These are phyloP conservation scores for Fusarium clavum DNA, from an alignment of 2,329 filamentous ascomycete genomes.

Conservation along the genomic window DNA sequence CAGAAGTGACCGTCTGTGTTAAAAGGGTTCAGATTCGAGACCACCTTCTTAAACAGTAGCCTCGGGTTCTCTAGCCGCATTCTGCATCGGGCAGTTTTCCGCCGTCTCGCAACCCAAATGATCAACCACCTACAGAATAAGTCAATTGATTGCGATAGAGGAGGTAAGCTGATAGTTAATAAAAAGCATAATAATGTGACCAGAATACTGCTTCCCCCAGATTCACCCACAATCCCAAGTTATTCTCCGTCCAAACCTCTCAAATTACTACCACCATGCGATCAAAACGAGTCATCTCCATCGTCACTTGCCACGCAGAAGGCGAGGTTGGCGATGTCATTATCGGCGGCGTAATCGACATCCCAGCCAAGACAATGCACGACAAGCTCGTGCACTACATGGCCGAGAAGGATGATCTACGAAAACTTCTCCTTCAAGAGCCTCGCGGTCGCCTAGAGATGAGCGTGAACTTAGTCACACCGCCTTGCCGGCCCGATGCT, in stretches of 20 bases:
- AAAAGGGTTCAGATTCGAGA: background rate
- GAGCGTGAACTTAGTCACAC: conserved; percentile 2
- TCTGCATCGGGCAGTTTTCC: conserved; percentile 14
- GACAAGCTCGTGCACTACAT: conserved; percentile 60
- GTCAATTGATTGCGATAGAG: background rate
- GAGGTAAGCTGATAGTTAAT: background rate
- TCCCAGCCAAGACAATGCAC: conserved; percentile 58
- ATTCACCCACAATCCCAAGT: background rate
- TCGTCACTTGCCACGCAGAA: conserved; percentile 54
- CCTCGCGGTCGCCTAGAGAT: conserved; percentile 12
- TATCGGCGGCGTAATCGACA: conserved; percentile 59
- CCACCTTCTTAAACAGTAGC: background rate
- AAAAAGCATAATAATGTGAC: conserved; percentile 6
- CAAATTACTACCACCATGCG: background rate
- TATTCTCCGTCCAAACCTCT: background rate
- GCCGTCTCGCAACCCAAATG: conserved; percentile 2
- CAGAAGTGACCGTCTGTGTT: background rate
- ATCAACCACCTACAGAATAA: background rate
- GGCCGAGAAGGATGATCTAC: conserved; percentile 54
- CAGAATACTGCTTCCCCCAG: background rate
- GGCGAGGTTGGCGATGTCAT: conserved; percentile 63
- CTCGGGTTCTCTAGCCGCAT: conserved; percentile 26
- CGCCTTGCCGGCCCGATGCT: conserved; percentile 53
- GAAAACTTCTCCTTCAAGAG: conserved; percentile 3
- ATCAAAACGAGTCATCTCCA: conserved; percentile 40